phyloP scores from a whole-genome alignment of 2,329 filamentous ascomycete species.

The Fusarium cicatricum region DNA sequence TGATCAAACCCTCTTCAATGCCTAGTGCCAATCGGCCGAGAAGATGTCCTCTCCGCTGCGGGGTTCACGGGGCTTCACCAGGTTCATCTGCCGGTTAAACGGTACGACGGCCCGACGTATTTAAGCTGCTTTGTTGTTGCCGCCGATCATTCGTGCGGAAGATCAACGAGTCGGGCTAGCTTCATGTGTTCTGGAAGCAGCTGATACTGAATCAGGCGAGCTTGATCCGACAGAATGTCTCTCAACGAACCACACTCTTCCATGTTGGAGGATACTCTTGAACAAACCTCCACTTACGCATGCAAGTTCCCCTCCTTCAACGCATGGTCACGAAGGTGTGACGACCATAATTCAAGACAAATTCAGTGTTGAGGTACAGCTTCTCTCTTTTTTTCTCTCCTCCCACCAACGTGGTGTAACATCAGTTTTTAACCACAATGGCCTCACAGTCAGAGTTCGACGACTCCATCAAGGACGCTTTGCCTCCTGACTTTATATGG shows the following conservation, averaged over 20 bases:
- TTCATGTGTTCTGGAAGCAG: background rate
- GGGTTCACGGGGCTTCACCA: background rate
- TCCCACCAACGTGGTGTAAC: background rate
- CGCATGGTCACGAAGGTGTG: background rate
- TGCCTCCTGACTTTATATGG: constrained; percentile 39
- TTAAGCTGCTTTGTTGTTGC: background rate
- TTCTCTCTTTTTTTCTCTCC: background rate
- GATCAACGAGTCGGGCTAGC: background rate
- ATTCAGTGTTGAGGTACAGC: background rate
- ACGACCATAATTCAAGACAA: background rate
- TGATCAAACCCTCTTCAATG: background rate
- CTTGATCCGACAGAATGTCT: background rate
- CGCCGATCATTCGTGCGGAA: constrained; percentile 8
- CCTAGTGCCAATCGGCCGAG: background rate
- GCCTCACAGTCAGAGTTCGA: constrained; percentile 10
- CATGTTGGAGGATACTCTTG: background rate
- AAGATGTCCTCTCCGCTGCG: background rate
- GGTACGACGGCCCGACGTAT: constrained; percentile 8
- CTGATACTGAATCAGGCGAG: background rate
- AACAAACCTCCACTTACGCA: constrained; percentile 7
- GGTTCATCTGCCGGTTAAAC: constrained; percentile 2
- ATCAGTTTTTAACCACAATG: constrained; percentile 1
- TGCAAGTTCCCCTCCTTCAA: constrained; percentile 11
- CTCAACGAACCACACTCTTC: background rate
- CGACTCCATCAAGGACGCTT: constrained; percentile 12